phyloP scores from a whole-genome alignment of 306 rosid species.

The Citrullus amarus region DNA sequence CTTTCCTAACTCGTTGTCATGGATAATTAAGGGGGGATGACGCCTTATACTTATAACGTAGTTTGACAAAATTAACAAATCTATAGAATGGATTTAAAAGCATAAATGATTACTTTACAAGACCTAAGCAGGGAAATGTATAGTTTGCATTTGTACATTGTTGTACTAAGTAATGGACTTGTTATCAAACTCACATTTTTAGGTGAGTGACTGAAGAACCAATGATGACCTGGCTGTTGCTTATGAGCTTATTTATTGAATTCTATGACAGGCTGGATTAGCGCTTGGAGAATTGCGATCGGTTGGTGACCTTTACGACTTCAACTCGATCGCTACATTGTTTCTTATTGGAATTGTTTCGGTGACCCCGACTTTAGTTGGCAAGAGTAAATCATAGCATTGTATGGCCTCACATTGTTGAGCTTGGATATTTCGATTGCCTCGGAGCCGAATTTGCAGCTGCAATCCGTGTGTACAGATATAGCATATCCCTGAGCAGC shows the following conservation, averaged over 20 bases:
- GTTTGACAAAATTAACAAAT: not conserved
- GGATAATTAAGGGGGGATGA: not conserved
- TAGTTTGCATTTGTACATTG: not conserved
- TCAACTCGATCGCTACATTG: conserved; percentile 81
- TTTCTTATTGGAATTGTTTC: conserved; percentile 76
- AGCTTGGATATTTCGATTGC: not conserved
- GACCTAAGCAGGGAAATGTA: not conserved
- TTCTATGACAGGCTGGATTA: conserved; percentile 64
- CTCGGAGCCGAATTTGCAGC: not conserved
- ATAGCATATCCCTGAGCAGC: not conserved
- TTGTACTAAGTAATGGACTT: not conserved
- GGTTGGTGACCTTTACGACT: conserved; percentile 80
- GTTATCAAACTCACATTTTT: not conserved
- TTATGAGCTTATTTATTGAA: not conserved
- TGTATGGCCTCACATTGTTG: not conserved
- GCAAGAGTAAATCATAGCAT: conserved; percentile 48
- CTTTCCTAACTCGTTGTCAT: not conserved
- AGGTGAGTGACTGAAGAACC: not conserved
- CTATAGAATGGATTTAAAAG: not conserved
- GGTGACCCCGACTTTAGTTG: conserved; percentile 65
- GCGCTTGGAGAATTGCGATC: conserved; percentile 85
- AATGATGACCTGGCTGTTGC: not conserved
- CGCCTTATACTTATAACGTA: not conserved
- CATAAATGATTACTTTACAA: not conserved
- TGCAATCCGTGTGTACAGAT: not conserved